Evolutionary conservation across 805 yeast genomes (phyloP).

Genomic region (Myxozyma melibiosi): DNA sequence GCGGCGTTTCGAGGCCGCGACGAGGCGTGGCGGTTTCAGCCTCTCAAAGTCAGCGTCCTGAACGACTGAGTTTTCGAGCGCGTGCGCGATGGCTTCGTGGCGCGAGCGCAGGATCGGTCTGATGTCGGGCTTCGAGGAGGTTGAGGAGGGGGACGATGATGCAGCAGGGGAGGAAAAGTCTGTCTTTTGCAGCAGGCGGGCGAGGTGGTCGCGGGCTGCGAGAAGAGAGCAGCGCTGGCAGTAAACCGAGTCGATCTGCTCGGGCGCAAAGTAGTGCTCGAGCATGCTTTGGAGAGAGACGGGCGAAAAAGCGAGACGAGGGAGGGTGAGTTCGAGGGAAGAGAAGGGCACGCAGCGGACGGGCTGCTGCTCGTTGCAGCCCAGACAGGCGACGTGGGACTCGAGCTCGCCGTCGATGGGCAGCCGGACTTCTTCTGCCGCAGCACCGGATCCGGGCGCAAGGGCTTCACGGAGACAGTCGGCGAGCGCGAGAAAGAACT

Average conservation of each 20-base stretch:
- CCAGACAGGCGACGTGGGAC: constrained; percentile 85
- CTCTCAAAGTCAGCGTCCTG: constrained; percentile 76
- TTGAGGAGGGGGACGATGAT: not conserved
- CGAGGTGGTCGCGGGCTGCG: constrained; percentile 40
- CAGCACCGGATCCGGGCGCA: not conserved
- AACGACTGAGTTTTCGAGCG: constrained; percentile 66
- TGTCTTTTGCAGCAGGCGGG: constrained; percentile 19
- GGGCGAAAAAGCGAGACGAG: not conserved
- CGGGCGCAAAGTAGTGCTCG: constrained; percentile 72
- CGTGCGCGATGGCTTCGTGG: constrained; percentile 52
- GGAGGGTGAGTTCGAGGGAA: constrained; percentile 40
- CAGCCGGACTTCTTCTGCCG: not conserved
- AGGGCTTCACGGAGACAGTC: constrained; percentile 19
- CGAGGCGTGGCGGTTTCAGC: constrained; percentile 59
- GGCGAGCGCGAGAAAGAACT: constrained; percentile 30
- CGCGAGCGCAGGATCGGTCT: constrained; percentile 47
- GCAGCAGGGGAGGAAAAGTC: too few relatives aligned
- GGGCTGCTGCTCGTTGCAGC: constrained; percentile 95
- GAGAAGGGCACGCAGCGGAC: constrained; percentile 72
- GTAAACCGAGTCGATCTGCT: constrained; percentile 88
- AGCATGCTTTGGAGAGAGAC: constrained; percentile 41
- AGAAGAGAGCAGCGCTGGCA: constrained; percentile 87
- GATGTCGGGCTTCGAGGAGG: constrained; percentile 9
- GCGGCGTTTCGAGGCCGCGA: constrained; percentile 75
- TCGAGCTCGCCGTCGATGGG: constrained; percentile 92